Evolutionary conservation across 2,329 filamentous ascomycete species (phyloP), one percentile per base, ranked within the genome.

Genomic region (Zymoseptoria ardabiliae): DNA sequence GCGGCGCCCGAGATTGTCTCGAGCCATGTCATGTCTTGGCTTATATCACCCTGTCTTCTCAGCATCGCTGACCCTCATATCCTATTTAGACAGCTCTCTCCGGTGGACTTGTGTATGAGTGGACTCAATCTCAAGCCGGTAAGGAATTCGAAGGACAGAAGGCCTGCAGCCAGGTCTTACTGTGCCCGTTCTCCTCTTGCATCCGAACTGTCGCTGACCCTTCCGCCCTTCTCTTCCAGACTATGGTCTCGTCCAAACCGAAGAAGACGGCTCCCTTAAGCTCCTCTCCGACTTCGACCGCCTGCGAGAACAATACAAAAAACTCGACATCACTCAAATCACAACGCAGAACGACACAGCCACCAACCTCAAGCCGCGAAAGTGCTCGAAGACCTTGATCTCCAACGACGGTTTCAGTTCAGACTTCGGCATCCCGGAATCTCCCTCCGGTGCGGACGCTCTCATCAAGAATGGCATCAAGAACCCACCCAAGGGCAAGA

Each of bases 31-130:
- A 25, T 25, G 5, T 25, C 23, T 25, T 25, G 5, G 23, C 23
- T 25, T 7, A 25, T 25, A 25, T 25, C 23, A 25, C 23, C 23
- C 8, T 28, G 25, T 28, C 23, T 28, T 28, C 9, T 28, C 6
- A 28, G 25, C 25, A 28, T 28, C 7, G 25, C 25, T 28, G 25
- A 28, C 25, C 1, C 7, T 9, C 25, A 9, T 9, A 7, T 9
- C 8, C 25, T 28, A 8, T 7, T 28, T 9, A 28, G 25, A 86
- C 78, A 19, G 78, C 84, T 58, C 85, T 93, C 70, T 87, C 85
- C 57, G 90, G 90, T 63, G 89, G 89, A 64, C 80, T 94, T 52
- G 88, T 93, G 52, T 94, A 93, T 78, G 88, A 94, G 75, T 93
- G 84, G 74, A 85, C 85, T 0, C 81, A 91, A 74, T 90, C 92